phyloP scores from a whole-genome alignment of 1,284 basidiomycete genomes.

The Papiliotrema fonsecae region DNA sequence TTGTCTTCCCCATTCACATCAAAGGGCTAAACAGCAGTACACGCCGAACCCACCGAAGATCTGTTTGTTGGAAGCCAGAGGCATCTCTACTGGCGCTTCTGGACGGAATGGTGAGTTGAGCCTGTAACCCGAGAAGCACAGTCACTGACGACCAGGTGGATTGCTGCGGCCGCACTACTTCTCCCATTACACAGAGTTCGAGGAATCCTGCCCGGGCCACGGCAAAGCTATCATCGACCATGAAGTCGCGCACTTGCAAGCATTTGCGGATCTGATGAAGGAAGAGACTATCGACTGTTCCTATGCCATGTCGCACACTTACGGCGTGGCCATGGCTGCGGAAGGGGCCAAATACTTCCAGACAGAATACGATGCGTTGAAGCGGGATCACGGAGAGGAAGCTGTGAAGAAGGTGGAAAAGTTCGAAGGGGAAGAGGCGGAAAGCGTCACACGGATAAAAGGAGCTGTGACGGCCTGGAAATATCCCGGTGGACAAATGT shows the following conservation, averaged over 20 bases:
- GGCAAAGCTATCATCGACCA: constrained; percentile 16
- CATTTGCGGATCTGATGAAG: constrained; percentile 13
- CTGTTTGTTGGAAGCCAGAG: constrained; percentile 33
- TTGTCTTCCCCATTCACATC: too few relatives aligned
- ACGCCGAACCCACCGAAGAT: too few relatives aligned
- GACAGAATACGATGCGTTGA: too few relatives aligned
- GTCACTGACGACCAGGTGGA: constrained; percentile 13
- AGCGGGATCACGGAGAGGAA: too few relatives aligned
- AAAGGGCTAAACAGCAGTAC: too few relatives aligned
- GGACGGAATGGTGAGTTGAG: constrained; percentile 28
- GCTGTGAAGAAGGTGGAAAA: too few relatives aligned
- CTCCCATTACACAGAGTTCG: constrained; percentile 15
- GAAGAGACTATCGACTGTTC: constrained; percentile 16
- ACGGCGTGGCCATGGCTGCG: too few relatives aligned
- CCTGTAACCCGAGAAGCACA: not conserved
- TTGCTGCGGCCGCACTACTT: constrained; percentile 22
- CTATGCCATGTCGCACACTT: too few relatives aligned
- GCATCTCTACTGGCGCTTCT: constrained; percentile 29
- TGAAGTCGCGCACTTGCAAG: constrained; percentile 17
- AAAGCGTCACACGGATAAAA: constrained; percentile 20
- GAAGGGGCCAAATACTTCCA: too few relatives aligned
- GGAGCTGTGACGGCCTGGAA: constrained; percentile 15
- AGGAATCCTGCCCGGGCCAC: constrained; percentile 7
- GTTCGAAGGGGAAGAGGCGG: constrained; percentile 19
- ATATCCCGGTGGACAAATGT: constrained; percentile 21